Percentiles rank a stretch among this genome's conserved stretches.
These are phyloP conservation scores for Thuja plicata DNA, from an alignment of 83 land plant genomes.

Conservation along the genomic window DNA sequence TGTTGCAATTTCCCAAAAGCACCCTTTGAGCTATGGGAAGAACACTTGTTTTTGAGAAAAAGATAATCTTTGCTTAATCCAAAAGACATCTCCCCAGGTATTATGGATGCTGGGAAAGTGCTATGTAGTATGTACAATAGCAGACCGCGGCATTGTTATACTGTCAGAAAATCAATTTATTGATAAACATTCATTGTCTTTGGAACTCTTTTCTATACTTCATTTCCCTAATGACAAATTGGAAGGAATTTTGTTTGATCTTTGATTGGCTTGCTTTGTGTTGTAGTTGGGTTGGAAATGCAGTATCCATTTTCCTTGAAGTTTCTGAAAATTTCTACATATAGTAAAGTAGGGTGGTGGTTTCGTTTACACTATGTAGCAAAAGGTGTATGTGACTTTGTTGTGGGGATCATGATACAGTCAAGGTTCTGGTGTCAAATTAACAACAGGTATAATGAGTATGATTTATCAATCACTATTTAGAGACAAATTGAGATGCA, in stretches of 20 bases:
- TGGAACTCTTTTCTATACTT: not conserved
- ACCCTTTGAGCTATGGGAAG: not conserved
- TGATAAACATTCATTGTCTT: not conserved
- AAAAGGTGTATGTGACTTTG: no score
- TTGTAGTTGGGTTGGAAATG: not conserved
- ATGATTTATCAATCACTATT: no score
- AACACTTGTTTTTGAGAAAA: no score
- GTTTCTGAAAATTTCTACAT: not conserved
- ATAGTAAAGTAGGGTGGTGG: not conserved
- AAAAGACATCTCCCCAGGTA: not conserved
- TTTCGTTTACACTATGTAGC: not conserved
- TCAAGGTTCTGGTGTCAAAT: not conserved
- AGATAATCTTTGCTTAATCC: not conserved
- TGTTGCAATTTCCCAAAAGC: not conserved
- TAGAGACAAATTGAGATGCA: no score
- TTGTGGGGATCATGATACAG: not conserved
- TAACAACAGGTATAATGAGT: no score
- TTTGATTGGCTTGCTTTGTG: not conserved
- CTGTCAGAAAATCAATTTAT: not conserved
- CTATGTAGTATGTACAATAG: not conserved
- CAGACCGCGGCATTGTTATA: not conserved
- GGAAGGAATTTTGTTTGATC: not conserved
- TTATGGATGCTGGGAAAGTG: not conserved
- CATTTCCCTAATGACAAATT: not conserved
- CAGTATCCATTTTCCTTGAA: not conserved